Evolutionary conservation across 129 eudicot genomes (phyloP), one percentile per base, ranked within the genome.

Genomic region (Ambrosia artemisiifolia): DNA sequence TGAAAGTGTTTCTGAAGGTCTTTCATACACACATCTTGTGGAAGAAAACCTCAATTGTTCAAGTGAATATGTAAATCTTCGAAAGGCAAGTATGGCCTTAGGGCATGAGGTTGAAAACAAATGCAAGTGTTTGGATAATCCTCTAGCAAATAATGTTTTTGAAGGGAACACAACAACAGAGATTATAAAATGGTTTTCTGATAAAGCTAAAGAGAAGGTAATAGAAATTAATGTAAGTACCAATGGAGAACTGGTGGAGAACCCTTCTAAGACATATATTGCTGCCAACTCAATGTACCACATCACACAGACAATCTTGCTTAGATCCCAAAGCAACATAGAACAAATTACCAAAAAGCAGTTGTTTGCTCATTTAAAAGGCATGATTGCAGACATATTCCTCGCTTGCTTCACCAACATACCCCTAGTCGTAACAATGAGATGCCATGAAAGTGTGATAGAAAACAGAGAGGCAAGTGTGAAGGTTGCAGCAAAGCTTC

Each of bases 211-310:
- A 63, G 19, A 63, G 0, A 54, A 20, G 38, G 36, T 54, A 38
- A 38, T 12, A 2, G 53, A 67, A 53, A 12, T 51, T 17, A 28
- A 46, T 5, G 32, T 16, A 56, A 24, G 76, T n/a, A 11, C 3
- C 24, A 43, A 54, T 9, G 20, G 64, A 33, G 68, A 73, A 56
- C 3, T 3, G 6, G 13, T 33, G 63, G 68, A 68, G 8, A 55
- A 18, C 47, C 57, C 78, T 47, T 38, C 42, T 19, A 10, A 61
- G 33, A 53, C 38, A 16, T 56, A 81, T 46, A n/a, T 79, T 44
- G 84, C 71, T 42, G 82, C 82, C 40, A 85, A 85, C 56, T 78
- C 83, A 14, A 81, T 85, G 85, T 66, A 85, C 63, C 70, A 82
- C 49, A 76, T 76, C 13, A 36, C 80, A 16, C 60, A 61, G 67